Evolutionary conservation across 2,329 filamentous ascomycete species (phyloP), one percentile per base, ranked within the genome.

Genomic region (Sporothrix globosa): DNA sequence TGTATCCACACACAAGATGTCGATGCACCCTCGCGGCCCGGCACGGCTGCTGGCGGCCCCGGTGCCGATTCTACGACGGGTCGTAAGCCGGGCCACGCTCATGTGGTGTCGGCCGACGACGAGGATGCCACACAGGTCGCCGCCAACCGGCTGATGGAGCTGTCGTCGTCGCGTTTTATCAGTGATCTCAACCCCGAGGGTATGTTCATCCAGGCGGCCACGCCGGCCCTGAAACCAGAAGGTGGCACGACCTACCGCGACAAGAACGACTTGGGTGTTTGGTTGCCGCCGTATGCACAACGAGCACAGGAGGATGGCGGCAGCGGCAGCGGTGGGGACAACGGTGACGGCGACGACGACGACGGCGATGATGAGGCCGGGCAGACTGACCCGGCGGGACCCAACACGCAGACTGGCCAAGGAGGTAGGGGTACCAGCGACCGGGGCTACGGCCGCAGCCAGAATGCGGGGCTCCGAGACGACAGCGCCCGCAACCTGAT

Each of bases 151-250:
- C 70, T 75, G 14, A 76, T 78, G 34, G 75, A 77, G 70, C 75
- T 78, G 5, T 75, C 77, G 7, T 78, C 81, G 1, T 78, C 81
- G 1, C 83, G 86, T 7, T 88, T 88, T 69, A 83, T 88, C 50
- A 86, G 86, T 21, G 86, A 88, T 74, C 75, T 88, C 39, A 89
- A 87, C 73, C 87, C 87, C 1, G 87, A 88, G 75, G 84, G 84
- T 71, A 85, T 88, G 76, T 86, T 89, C 70, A 81, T 87, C 74
- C 85, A 87, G 73, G 86, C 84, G 1, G 85, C 84, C 2, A 81
- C 79, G 69, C 78, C 81, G 30, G 77, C 77, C 60, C 77, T 78
- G 19, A 76, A 56, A 11, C 53, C 74, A 30, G 79, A 78, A 30
- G 74, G 74, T 39, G 78, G 78, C 19, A 77, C 77, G 13, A 83